phyloP scores from a whole-genome alignment of 1,284 basidiomycete species.

The Fomitopsis palustris region DNA sequence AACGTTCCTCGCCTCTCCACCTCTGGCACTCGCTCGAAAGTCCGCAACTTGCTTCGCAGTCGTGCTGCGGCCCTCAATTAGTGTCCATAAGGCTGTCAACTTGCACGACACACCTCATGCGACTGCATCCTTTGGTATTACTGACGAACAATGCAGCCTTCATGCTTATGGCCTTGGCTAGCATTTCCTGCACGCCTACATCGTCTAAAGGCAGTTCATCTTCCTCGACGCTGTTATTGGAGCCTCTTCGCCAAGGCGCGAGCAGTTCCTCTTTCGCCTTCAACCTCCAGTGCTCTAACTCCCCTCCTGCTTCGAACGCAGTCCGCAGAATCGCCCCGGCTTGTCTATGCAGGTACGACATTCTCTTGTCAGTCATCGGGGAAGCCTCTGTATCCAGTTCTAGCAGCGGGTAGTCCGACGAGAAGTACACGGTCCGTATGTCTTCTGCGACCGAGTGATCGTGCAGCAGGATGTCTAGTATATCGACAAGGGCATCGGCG shows the following conservation, averaged over 20 bases:
- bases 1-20: conserved; percentile 22
- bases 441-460: conserved; percentile 25
- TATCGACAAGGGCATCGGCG: conserved; percentile 41
- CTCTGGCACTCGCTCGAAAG: conserved; percentile 13
- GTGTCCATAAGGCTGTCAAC: background rate
- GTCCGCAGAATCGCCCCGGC: conserved; percentile 38
- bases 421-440: conserved; percentile 41
- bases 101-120: conserved; percentile 30
- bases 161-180: conserved; percentile 46
- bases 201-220: conserved; percentile 34
- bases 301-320: conserved; percentile 38
- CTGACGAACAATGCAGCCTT: conserved; percentile 43
- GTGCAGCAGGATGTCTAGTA: conserved; percentile 33
- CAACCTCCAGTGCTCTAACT: conserved; percentile 36
- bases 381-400: conserved; percentile 5
- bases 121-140: conserved; percentile 36
- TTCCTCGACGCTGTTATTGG: conserved; percentile 19
- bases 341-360: background rate
- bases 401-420: conserved; percentile 42
- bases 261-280: conserved; percentile 34
- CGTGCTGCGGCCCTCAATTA: conserved; percentile 26
- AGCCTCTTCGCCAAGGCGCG: conserved; percentile 7
- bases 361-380: background rate
- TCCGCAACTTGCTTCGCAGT: conserved; percentile 41
- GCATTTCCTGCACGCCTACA: conserved; percentile 41